Conservation (phyloP, 371 early-diverging fungal genomes). For the Paramicrosporidium saccamoebae region DNA sequence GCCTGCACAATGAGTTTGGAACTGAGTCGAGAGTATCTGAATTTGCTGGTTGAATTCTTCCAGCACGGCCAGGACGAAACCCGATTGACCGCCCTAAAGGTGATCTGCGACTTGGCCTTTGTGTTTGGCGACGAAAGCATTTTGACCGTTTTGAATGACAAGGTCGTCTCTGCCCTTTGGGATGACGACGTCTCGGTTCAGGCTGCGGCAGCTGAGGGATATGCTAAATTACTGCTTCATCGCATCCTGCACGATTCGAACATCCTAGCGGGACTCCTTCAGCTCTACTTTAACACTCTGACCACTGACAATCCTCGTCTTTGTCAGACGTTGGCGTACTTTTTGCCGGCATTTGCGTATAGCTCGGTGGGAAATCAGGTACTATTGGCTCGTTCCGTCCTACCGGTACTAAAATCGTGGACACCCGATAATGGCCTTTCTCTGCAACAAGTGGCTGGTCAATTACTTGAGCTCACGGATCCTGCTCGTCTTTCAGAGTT, state of each 20-base stretch:
- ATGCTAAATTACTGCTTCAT: conserved; percentile 7
- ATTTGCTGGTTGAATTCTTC: too few relatives aligned
- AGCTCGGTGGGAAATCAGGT: conserved; percentile 25
- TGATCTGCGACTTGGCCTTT: conserved; percentile 8
- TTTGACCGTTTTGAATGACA: too few relatives aligned
- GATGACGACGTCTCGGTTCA: conserved; percentile 4
- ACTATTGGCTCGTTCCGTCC: too few relatives aligned
- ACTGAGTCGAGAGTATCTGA: too few relatives aligned
- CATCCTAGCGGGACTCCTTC: conserved; percentile 19
- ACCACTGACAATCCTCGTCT: conserved; percentile 18
- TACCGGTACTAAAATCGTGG: too few relatives aligned
- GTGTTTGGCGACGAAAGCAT: conserved; percentile 8
- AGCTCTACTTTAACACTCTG: conserved; percentile 36
- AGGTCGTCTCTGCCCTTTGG: conserved; percentile 3
- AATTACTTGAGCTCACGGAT: too few relatives aligned
- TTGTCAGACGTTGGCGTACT: conserved; percentile 46
- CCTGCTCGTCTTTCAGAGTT: too few relatives aligned
- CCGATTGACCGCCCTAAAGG: conserved; percentile 6
- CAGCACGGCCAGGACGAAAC: conserved; percentile 6
- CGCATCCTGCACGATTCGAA: conserved; percentile 5
- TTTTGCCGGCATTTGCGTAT: conserved; percentile 42
- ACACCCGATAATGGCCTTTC: too few relatives aligned
- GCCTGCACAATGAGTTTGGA: conserved; percentile 35
- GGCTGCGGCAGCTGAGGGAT: conserved; percentile 8
- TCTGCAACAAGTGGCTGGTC: too few relatives aligned